Conservation (phyloP, 2,329 filamentous ascomycete genomes). For the Xylariaceae sp. region DNA sequence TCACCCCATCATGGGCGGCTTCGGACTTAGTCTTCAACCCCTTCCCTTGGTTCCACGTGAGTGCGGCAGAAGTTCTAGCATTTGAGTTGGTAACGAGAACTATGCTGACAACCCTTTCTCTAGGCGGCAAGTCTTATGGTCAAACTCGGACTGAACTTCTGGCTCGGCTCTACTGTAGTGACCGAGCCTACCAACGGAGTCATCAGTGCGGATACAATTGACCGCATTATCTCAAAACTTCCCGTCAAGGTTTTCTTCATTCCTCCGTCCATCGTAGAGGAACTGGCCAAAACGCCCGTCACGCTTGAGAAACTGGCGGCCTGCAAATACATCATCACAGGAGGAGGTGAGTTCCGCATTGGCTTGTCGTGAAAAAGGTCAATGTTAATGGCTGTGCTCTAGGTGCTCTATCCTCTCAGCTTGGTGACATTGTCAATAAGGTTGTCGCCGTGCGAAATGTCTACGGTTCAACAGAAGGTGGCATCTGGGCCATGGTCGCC, state of each 20-base stretch:
- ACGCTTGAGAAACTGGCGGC: conserved; percentile 21
- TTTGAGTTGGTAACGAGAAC: too few relatives aligned
- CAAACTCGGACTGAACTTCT: conserved; percentile 25
- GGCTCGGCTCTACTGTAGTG: conserved; percentile 25
- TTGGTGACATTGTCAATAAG: conserved; percentile 23
- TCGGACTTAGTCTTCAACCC: conserved; percentile 25
- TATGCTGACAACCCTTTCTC: neutral
- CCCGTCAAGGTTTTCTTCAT: conserved; percentile 26
- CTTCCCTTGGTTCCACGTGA: conserved; percentile 27
- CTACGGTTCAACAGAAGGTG: conserved; percentile 25
- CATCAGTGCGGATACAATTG: conserved; percentile 25
- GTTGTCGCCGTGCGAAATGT: conserved; percentile 24
- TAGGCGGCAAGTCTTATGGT: conserved; percentile 27
- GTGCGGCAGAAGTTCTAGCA: neutral
- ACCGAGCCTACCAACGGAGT: conserved; percentile 26
- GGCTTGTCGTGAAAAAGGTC: neutral
- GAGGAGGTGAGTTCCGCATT: conserved; percentile 17
- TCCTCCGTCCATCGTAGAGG: conserved; percentile 26
- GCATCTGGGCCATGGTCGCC: conserved; percentile 26
- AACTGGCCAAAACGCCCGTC: conserved; percentile 21
- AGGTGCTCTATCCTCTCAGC: conserved; percentile 24
- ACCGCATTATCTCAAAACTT: conserved; percentile 25
- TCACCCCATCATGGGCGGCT: conserved; percentile 24
- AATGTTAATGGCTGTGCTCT: conserved; percentile 1
- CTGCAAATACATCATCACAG: conserved; percentile 26